Evolutionary conservation across 1,139 yeast genomes (phyloP).

Genomic region (Zygoascus hellenicus): DNA sequence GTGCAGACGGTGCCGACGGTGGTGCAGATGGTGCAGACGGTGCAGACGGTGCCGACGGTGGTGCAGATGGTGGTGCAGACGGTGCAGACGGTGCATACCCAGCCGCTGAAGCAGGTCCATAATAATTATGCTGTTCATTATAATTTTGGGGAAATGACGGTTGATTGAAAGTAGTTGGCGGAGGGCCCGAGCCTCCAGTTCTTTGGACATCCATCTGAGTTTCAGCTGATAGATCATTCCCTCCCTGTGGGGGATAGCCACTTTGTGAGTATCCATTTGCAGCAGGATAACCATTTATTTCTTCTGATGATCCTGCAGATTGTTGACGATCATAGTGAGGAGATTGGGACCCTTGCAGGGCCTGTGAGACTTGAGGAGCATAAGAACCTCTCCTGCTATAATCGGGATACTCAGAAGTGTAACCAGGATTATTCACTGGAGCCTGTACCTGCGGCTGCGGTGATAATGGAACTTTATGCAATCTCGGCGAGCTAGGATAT

Average conservation of each 20-base stretch:
- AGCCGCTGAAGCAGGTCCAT: slow-evolving; percentile 9
- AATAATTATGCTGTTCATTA: slow-evolving; percentile 1
- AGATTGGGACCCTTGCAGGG: too few species aligned
- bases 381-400: too few species aligned
- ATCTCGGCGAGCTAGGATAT: slow-evolving; percentile 1
- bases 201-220: slow-evolving; percentile 3
- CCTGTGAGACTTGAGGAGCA: too few species aligned
- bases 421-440: not conserved
- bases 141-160: not conserved
- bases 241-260: too few species aligned
- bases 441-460: slow-evolving; percentile 11
- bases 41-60: too few species aligned
- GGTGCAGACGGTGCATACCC: slow-evolving; percentile 12
- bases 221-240: too few species aligned
- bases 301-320: too few species aligned
- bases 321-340: too few species aligned
- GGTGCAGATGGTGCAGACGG: slow-evolving; percentile 6
- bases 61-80: not conserved
- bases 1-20: too few species aligned
- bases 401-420: too few species aligned
- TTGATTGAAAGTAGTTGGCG: not conserved
- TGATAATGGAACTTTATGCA: not conserved
- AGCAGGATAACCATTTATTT: too few species aligned
- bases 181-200: slow-evolving; percentile 1
- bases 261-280: too few species aligned